Percentiles rank a stretch among this genome's conserved stretches.
phyloP scores from a whole-genome alignment of 2,329 filamentous ascomycete species.

The Stemphylium vesicarium region DNA sequence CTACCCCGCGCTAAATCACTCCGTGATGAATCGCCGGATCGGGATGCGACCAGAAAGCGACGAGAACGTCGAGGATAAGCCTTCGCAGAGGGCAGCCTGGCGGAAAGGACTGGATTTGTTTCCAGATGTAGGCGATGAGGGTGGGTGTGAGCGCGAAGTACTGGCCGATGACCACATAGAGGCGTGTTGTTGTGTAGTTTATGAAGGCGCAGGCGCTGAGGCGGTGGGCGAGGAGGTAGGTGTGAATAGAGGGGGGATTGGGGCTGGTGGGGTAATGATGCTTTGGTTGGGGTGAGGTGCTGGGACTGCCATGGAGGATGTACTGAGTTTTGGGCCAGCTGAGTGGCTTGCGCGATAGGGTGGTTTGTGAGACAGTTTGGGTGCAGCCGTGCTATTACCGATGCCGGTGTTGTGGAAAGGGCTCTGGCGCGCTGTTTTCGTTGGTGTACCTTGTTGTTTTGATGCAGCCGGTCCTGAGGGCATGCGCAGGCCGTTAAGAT shows the following conservation, averaged over 20 bases:
- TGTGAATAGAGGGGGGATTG: conserved; percentile 16
- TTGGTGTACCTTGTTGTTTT: background rate
- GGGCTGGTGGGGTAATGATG: no score
- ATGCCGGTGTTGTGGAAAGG: no score
- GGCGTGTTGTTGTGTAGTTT: conserved; percentile 20
- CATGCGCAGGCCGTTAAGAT: background rate
- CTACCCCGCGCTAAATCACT: background rate
- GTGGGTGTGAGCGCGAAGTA: conserved; percentile 18
- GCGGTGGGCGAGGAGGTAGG: conserved; percentile 24
- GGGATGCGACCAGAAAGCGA: conserved; percentile 13
- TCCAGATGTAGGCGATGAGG: conserved; percentile 20
- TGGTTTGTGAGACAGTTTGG: background rate
- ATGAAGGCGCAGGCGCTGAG: conserved; percentile 19
- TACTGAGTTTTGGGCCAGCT: background rate
- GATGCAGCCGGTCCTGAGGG: background rate
- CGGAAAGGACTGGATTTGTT: background rate
- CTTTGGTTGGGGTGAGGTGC: no score
- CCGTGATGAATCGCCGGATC: background rate
- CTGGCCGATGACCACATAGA: conserved; percentile 16
- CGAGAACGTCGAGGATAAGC: conserved; percentile 19
- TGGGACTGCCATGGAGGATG: background rate
- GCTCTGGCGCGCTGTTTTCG: no score
- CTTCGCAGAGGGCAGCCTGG: conserved; percentile 8
- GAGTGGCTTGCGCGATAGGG: no score
- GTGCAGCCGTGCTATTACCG: background rate